Conservation (phyloP, 129 eudicot genomes). For the Calendula officinalis region DNA sequence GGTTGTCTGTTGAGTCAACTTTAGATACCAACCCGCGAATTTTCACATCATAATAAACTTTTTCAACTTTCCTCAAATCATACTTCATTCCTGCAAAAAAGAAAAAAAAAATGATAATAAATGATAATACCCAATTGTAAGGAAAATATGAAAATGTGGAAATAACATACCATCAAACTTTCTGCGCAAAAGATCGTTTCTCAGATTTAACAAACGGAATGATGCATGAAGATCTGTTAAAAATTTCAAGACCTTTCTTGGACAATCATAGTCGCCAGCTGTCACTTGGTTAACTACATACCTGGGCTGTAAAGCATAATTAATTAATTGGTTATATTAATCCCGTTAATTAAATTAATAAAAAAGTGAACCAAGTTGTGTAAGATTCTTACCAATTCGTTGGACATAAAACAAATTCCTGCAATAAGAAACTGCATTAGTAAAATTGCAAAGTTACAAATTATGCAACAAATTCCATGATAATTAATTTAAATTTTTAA, state of each 20-base stretch:
- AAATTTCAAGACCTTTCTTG: slow-evolving; percentile 75
- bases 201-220: slow-evolving; percentile 92
- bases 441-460: background rate
- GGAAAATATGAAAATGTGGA: no score
- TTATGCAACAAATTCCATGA: background rate
- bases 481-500: no score
- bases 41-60: slow-evolving; percentile 84
- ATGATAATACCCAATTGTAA: no score
- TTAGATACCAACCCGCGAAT: slow-evolving; percentile 69
- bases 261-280: slow-evolving; percentile 87
- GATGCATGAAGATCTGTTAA: slow-evolving; percentile 83
- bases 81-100: slow-evolving; percentile 75
- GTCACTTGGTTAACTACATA: slow-evolving; percentile 92
- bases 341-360: background rate
- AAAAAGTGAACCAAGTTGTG: background rate
- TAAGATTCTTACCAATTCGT: slow-evolving; percentile 65
- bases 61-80: slow-evolving; percentile 81
- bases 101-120: background rate
- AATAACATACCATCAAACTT: slow-evolving; percentile 74
- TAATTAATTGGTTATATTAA: background rate
- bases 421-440: slow-evolving; percentile 41
- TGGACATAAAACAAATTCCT: slow-evolving; percentile 92
- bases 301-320: slow-evolving; percentile 72
- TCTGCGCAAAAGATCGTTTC: slow-evolving; percentile 87
- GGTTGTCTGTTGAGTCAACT: slow-evolving; percentile 35